Evolutionary conservation across 495 filamentous ascomycete genomes (phyloP).

Genomic region (Penicillium tannophilum): DNA sequence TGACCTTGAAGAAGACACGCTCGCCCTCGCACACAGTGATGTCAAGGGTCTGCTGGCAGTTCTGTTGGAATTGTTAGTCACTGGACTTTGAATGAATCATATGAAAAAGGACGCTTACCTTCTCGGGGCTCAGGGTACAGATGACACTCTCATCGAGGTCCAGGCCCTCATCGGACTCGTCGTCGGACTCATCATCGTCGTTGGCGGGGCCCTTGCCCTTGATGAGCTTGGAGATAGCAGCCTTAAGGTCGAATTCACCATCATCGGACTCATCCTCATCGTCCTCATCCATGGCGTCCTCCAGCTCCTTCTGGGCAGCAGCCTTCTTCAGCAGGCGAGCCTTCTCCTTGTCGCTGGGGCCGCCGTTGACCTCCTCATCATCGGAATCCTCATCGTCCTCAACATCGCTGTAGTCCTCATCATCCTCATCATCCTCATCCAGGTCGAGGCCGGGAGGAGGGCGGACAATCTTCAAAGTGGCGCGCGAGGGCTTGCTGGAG

Average conservation of each 20-base stretch:
- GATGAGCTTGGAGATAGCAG: conserved; percentile 62
- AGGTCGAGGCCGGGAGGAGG: conserved; percentile 55
- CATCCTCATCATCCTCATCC: conserved; percentile 57
- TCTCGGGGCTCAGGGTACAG: conserved; percentile 89
- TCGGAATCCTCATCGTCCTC: conserved; percentile 68
- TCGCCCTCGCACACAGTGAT: conserved; percentile 86
- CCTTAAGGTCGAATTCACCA: conserved; percentile 61
- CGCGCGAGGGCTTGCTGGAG: conserved; percentile 63
- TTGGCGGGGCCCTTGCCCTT: conserved; percentile 83
- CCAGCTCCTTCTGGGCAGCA: conserved; percentile 68
- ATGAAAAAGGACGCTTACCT: conserved; percentile 49
- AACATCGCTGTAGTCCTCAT: conserved; percentile 60
- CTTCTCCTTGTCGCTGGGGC: conserved; percentile 87
- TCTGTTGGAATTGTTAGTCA: conserved; percentile 50
- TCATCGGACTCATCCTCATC: conserved; percentile 53
- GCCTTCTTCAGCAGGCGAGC: conserved; percentile 77
- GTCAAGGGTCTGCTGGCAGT: conserved; percentile 94
- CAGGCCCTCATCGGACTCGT: conserved; percentile 64
- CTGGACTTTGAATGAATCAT: neutral
- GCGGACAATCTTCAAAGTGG: conserved; percentile 89
- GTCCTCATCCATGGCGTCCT: conserved; percentile 62
- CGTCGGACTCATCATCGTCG: conserved; percentile 65
- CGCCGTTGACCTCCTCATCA: conserved; percentile 74
- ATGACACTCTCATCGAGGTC: conserved; percentile 85
- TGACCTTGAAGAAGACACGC: conserved; percentile 85